A percentile compares a stretch with the other conserved stretches of the same genome.
Conservation (phyloP, 2,329 filamentous ascomycete genomes). For the Pseudogymnoascus sp. region DNA sequence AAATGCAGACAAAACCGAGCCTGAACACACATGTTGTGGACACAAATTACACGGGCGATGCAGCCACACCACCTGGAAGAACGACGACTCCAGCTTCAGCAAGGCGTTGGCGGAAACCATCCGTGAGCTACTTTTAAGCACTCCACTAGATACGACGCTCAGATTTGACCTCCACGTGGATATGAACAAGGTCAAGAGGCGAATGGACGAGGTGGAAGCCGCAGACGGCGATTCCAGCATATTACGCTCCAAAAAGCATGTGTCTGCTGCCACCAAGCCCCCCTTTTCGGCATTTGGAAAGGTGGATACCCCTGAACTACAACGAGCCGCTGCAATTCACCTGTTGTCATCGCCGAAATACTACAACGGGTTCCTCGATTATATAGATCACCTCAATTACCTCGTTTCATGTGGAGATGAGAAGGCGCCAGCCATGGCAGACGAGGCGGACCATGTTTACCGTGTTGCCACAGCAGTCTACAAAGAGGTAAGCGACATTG, state of each 20-base stretch:
- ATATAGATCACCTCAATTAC: not conserved
- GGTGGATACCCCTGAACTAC: not conserved
- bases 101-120: not conserved
- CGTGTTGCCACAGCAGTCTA: not conserved
- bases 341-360: not conserved
- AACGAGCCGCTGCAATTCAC: not conserved
- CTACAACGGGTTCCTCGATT: slow-evolving; percentile 4
- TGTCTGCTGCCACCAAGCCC: not conserved
- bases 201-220: not conserved
- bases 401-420: slow-evolving; percentile 1
- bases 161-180: not conserved
- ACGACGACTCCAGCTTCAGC: not conserved
- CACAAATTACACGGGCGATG: not conserved
- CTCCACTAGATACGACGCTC: not conserved
- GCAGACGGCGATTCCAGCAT: not conserved
- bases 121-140: not conserved
- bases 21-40: not conserved
- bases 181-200: not conserved
- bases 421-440: not conserved
- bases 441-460: not conserved
- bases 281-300: not conserved
- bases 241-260: not conserved
- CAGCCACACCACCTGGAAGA: not conserved
- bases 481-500: not conserved
- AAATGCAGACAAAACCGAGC: no score